Conservation (phyloP, 352 stramenopile genomes). For the Blastocystis sp. region DNA sequence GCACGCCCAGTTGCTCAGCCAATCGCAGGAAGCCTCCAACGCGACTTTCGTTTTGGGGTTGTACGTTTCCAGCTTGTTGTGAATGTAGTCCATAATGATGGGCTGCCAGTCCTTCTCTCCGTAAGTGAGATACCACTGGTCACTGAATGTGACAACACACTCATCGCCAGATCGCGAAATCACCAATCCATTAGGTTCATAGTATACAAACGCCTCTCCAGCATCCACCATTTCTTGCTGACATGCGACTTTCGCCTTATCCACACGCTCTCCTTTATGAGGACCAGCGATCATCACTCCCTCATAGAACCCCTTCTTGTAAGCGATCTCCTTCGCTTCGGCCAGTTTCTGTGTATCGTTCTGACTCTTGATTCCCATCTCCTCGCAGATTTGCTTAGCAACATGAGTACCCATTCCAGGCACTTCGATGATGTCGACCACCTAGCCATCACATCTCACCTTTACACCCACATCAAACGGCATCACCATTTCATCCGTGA, state of each 20-base stretch:
- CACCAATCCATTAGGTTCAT: conserved; percentile 93
- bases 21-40: conserved; percentile 93
- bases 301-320: conserved; percentile 98
- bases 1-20: conserved; percentile 98
- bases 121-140: conserved; percentile 97
- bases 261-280: conserved; percentile 86
- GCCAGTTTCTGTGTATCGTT: conserved; percentile 98
- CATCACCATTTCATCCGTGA: conserved; percentile 94
- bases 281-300: conserved; percentile 90
- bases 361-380: conserved; percentile 93
- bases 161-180: conserved; percentile 94
- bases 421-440: conserved; percentile 97
- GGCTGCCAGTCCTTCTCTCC: conserved; percentile 94
- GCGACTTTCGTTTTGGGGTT: conserved; percentile 61
- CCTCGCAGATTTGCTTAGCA: conserved; percentile 88
- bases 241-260: conserved; percentile 91
- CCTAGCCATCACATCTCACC: background rate
- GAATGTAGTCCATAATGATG: conserved; percentile 87
- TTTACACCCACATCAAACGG: conserved; percentile 79
- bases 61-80: conserved; percentile 79
- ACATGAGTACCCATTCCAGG: conserved; percentile 90
- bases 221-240: conserved; percentile 89
- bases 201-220: conserved; percentile 90
- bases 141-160: conserved; percentile 95
- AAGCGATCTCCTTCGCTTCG: conserved; percentile 93